Evolutionary conservation across 371 early-diverging fungal genomes (phyloP).

Genomic region (Haplosporangium sp.): DNA sequence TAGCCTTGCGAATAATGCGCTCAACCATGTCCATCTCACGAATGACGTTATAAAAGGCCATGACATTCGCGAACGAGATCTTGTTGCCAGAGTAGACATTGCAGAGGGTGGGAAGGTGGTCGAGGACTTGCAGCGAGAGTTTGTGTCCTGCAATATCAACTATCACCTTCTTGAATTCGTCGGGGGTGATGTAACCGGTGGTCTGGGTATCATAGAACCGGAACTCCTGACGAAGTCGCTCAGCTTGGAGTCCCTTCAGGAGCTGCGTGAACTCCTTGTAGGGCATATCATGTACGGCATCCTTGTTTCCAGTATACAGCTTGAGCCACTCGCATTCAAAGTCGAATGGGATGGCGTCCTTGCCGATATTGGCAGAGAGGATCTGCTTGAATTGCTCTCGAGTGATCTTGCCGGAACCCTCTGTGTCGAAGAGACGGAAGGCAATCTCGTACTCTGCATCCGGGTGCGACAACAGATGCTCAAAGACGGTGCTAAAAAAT

Average conservation of each 20-base stretch:
- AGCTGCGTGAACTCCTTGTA: conserved; percentile 87
- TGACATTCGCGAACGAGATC: conserved; percentile 72
- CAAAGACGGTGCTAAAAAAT: conserved; percentile 63
- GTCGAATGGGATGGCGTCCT: conserved; percentile 74
- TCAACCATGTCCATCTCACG: conserved; percentile 81
- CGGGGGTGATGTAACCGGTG: conserved; percentile 74
- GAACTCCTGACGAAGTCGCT: conserved; percentile 84
- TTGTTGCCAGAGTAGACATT: conserved; percentile 69
- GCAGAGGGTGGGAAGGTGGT: conserved; percentile 75
- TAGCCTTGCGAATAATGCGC: conserved; percentile 67
- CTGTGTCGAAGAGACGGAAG: conserved; percentile 76
- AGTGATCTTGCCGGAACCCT: conserved; percentile 71
- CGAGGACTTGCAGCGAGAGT: conserved; percentile 75
- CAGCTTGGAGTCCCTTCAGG: conserved; percentile 81
- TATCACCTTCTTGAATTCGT: conserved; percentile 75
- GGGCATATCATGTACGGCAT: conserved; percentile 66
- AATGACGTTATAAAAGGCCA: conserved; percentile 81
- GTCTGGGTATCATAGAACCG: conserved; percentile 75
- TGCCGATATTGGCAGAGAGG: conserved; percentile 66
- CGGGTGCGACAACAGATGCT: conserved; percentile 76
- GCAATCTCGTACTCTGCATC: conserved; percentile 89
- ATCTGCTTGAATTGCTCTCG: conserved; percentile 76
- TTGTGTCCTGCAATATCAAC: conserved; percentile 75
- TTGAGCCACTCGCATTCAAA: conserved; percentile 81
- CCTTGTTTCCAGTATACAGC: conserved; percentile 73